phyloP scores from a whole-genome alignment of 2,329 filamentous ascomycete species.

The Fonsecaea pugnacius region DNA sequence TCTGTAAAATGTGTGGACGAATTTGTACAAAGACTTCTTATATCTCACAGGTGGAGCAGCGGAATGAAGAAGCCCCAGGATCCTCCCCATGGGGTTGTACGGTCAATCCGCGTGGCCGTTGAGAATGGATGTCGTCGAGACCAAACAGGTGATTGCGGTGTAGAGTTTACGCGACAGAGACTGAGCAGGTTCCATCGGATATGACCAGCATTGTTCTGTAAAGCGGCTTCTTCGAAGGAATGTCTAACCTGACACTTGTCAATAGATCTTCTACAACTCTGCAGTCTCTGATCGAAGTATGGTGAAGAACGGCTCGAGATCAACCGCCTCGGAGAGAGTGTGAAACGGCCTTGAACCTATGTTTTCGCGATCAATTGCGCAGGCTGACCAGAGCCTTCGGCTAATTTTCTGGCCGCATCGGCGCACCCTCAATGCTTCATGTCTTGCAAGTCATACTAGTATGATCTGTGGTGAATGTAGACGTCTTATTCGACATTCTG shows the following conservation, averaged over 20 bases:
- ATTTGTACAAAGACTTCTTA: not conserved
- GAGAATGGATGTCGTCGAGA: not conserved
- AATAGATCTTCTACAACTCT: not conserved
- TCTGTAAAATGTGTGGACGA: not conserved
- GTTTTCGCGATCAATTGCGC: not conserved
- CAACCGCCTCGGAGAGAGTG: not conserved
- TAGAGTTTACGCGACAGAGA: not conserved
- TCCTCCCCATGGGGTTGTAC: not conserved
- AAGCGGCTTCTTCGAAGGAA: not conserved
- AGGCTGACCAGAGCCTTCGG: not conserved
- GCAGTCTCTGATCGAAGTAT: not conserved
- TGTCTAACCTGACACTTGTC: not conserved
- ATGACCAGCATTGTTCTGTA: not conserved
- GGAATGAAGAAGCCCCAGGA: not conserved
- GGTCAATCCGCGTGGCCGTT: not conserved
- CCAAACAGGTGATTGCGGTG: not conserved
- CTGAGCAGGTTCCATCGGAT: not conserved
- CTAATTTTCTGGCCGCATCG: not conserved
- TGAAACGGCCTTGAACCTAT: not conserved
- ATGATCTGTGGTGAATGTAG: not conserved
- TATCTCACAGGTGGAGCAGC: not conserved
- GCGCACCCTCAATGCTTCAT: not conserved
- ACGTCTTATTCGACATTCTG: not conserved
- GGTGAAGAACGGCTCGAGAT: not conserved
- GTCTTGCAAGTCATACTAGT: not conserved